A percentile compares a stretch with the other conserved stretches of the same genome.
These are phyloP conservation scores for Helicocarpus griseus DNA, from an alignment of 2,329 filamentous ascomycete genomes.

Conservation along the genomic window DNA sequence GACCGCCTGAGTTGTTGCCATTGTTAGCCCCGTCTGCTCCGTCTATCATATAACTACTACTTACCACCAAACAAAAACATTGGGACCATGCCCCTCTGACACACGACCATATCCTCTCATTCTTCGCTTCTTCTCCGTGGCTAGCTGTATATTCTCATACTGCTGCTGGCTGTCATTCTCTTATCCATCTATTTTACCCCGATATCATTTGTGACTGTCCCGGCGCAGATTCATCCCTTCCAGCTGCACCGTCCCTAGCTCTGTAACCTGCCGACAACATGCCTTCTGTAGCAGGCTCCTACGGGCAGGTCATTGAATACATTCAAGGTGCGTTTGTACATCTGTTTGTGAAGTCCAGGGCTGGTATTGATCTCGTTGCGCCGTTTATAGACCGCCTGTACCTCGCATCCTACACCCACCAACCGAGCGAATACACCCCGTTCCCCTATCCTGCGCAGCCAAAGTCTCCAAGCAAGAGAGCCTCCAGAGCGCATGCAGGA, in stretches of 20 bases:
- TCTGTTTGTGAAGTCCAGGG: conserved; percentile 3
- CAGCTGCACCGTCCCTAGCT: too few relatives aligned
- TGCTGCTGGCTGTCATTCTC: neutral
- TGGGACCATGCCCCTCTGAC: conserved; percentile 1
- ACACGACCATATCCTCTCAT: neutral
- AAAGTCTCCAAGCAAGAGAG: conserved; percentile 66
- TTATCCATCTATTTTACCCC: neutral
- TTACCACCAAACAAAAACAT: neutral
- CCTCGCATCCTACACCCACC: conserved; percentile 78
- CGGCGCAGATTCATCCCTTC: too few relatives aligned
- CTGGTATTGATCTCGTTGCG: too few relatives aligned
- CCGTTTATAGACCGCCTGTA: conserved; percentile 71
- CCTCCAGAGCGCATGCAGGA: conserved; percentile 55
- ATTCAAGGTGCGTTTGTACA: conserved; percentile 72
- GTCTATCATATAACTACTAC: neutral
- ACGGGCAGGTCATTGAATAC: conserved; percentile 90
- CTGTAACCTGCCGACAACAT: conserved; percentile 26
- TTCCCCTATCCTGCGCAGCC: conserved; percentile 67
- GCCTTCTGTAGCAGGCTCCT: conserved; percentile 47
- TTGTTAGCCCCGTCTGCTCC: conserved; percentile 3
- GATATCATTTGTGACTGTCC: neutral
- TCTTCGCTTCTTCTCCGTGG: neutral
- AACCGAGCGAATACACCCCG: conserved; percentile 69
- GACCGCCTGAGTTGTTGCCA: neutral
- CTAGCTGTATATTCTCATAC: neutral